Evolutionary conservation across 306 rosid species (phyloP).

Genomic region (Prunus padus): DNA sequence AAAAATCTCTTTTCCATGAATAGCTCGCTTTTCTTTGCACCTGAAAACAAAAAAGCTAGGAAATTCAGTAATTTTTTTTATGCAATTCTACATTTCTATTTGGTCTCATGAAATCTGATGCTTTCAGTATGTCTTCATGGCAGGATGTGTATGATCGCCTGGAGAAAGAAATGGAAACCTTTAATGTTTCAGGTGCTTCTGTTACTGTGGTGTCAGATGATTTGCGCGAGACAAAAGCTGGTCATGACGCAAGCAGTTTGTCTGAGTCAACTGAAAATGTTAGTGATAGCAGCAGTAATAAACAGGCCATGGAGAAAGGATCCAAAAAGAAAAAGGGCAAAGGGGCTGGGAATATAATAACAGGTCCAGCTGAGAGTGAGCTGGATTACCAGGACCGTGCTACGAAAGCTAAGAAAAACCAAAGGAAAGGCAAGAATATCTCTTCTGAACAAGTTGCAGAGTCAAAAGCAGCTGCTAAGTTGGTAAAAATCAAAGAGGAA

Average conservation of each 20-base stretch:
- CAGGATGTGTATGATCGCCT: constrained; percentile 69
- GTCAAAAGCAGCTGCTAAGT: constrained; percentile 59
- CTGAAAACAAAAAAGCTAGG: constrained; percentile 8
- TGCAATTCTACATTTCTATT: constrained; percentile 15
- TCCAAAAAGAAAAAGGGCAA: constrained; percentile 82
- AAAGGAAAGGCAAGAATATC: constrained; percentile 73
- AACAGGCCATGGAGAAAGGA: constrained; percentile 61
- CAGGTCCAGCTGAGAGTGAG: constrained; percentile 56
- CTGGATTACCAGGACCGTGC: constrained; percentile 62
- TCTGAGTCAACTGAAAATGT: constrained; percentile 53
- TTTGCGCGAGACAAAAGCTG: constrained; percentile 46
- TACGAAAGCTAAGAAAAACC: constrained; percentile 82
- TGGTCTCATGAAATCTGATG: constrained; percentile 26
- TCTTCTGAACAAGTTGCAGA: constrained; percentile 55
- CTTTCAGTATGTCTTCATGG: constrained; percentile 26
- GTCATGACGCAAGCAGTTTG: constrained; percentile 50
- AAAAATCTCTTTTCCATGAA: constrained; percentile 1
- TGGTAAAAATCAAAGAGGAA: constrained; percentile 64
- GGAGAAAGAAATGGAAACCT: constrained; percentile 81
- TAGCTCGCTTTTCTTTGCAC: constrained; percentile 2
- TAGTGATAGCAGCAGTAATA: constrained; percentile 50
- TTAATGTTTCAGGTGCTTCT: constrained; percentile 50
- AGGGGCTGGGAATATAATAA: constrained; percentile 42
- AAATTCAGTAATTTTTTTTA: constrained; percentile 7
- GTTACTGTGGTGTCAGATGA: constrained; percentile 40